Percentiles rank a stretch among this genome's conserved stretches.
Conservation (phyloP, 2,329 filamentous ascomycete species). For the Alternaria sp. region DNA sequence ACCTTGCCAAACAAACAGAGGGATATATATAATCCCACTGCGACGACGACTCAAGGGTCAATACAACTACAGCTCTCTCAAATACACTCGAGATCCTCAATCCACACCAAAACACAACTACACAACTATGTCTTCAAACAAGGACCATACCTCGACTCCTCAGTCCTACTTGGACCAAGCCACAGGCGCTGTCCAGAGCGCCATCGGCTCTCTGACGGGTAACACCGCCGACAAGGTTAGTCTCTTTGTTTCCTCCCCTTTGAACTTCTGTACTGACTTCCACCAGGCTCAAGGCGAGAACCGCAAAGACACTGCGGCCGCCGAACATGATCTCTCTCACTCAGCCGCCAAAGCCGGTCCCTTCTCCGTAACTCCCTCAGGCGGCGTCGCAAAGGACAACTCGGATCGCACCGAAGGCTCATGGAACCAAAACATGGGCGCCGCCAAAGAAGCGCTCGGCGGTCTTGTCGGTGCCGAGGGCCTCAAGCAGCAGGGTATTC, state of each 20-base stretch:
- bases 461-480: slow-evolving; percentile 77
- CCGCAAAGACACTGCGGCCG: slow-evolving; percentile 71
- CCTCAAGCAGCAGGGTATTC: slow-evolving; percentile 75
- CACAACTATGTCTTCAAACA: slow-evolving; percentile 59
- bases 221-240: slow-evolving; percentile 71
- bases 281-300: slow-evolving; percentile 66
- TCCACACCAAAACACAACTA: slow-evolving; percentile 38
- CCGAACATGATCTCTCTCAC: slow-evolving; percentile 78
- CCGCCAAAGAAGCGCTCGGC: slow-evolving; percentile 83
- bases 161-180: slow-evolving; percentile 73
- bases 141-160: slow-evolving; percentile 73
- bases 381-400: slow-evolving; percentile 76
- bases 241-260: slow-evolving; percentile 7
- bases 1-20: background rate
- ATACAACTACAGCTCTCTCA: background rate
- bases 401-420: slow-evolving; percentile 74
- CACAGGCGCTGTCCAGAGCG: slow-evolving; percentile 75
- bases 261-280: slow-evolving; percentile 33
- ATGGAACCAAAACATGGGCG: slow-evolving; percentile 91
- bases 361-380: slow-evolving; percentile 72
- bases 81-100: background rate
- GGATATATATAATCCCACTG: slow-evolving; percentile 10
- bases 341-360: slow-evolving; percentile 78
- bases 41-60: accelerated
- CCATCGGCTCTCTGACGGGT: slow-evolving; percentile 76